Conservation (phyloP, 805 yeast species). For the Yarrowia sp. region DNA sequence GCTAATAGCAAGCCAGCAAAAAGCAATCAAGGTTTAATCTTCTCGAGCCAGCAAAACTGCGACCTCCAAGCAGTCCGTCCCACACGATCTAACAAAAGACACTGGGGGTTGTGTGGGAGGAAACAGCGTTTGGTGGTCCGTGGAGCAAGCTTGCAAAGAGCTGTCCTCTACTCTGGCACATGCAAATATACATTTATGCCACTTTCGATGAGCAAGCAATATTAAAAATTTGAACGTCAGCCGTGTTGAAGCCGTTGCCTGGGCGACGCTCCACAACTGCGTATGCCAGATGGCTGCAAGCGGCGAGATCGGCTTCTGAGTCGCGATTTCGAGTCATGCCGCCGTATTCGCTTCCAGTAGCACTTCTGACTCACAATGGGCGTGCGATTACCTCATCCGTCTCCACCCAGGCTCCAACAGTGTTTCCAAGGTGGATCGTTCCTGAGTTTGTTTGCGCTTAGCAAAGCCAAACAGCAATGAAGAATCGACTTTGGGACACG, state of each 20-base stretch:
- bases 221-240: neutral
- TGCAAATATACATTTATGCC: neutral
- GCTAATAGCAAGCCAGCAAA: constrained; percentile 8
- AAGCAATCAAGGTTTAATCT: constrained; percentile 17
- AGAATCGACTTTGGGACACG: neutral
- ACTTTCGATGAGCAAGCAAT: constrained; percentile 1
- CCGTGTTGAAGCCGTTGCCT: neutral
- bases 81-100: too few relatives aligned
- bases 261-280: too few relatives aligned
- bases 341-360: too few relatives aligned
- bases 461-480: neutral
- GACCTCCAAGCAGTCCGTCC: neutral
- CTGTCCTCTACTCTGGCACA: neutral
- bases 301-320: too few relatives aligned
- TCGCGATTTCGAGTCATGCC: too few relatives aligned
- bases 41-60: neutral
- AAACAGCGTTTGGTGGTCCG: neutral
- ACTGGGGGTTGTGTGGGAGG: neutral
- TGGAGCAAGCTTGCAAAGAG: neutral
- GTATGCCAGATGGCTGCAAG: too few relatives aligned
- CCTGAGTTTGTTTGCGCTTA: constrained; percentile 2
- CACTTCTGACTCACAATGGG: neutral
- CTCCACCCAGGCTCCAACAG: neutral
- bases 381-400: neutral
- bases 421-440: constrained; percentile 15